Evolutionary conservation across 805 yeast genomes (phyloP).

Genomic region (Starmerella etchellsii): DNA sequence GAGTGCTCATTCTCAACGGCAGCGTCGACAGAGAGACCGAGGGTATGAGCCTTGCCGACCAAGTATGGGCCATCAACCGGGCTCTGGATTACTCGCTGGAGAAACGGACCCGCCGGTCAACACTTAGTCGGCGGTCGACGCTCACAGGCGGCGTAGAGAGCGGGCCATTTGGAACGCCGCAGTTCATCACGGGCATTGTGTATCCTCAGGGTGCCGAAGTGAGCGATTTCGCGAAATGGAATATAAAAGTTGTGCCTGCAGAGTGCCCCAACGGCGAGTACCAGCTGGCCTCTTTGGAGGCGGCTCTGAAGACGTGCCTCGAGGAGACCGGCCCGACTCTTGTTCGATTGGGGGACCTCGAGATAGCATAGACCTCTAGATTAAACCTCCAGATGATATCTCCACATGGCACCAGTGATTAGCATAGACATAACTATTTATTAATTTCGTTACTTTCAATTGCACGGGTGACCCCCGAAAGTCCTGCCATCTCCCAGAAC

Average conservation of each 20-base stretch:
- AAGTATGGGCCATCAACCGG: slow-evolving; percentile 41
- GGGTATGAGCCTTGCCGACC: slow-evolving; percentile 49
- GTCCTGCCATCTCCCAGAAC: slow-evolving; percentile 13
- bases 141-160: not conserved
- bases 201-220: not conserved
- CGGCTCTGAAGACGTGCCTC: slow-evolving; percentile 3
- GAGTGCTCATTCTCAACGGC: slow-evolving; percentile 60
- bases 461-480: not conserved
- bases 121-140: not conserved
- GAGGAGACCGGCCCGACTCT: not conserved
- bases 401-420: too few relatives aligned
- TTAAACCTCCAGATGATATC: too few relatives aligned
- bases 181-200: not conserved
- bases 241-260: slow-evolving; percentile 2
- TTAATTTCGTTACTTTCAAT: too few relatives aligned
- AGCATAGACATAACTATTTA: too few relatives aligned
- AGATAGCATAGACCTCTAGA: too few relatives aligned
- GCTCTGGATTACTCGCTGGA: slow-evolving; percentile 41
- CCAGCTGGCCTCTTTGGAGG: slow-evolving; percentile 1
- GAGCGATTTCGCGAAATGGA: not conserved
- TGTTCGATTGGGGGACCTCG: not conserved
- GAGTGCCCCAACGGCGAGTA: slow-evolving; percentile 9
- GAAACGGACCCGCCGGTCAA: not conserved
- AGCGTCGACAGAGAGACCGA: slow-evolving; percentile 66
- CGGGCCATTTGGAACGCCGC: not conserved